These are phyloP conservation scores for Monascus ruber DNA, from an alignment of 2,329 filamentous ascomycete species.

Conservation along the genomic window DNA sequence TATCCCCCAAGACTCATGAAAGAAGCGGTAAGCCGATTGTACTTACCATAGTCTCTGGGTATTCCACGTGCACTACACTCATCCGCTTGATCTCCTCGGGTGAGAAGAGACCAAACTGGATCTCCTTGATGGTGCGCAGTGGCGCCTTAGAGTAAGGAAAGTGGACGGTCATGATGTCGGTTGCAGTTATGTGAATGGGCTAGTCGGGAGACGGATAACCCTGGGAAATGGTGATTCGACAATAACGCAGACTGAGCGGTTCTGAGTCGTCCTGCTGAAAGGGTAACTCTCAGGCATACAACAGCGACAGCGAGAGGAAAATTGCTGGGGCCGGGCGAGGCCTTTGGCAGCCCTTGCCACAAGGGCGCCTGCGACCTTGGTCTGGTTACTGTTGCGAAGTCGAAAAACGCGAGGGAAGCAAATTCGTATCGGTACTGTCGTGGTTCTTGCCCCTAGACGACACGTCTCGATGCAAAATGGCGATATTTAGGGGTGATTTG, in stretches of 20 bases:
- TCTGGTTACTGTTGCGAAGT: constrained; percentile 24
- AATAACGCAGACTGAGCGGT: no score
- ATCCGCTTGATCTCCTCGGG: constrained; percentile 99
- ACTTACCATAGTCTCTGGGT: constrained; percentile 88
- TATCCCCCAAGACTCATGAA: constrained; percentile 1
- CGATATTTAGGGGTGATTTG: constrained; percentile 28
- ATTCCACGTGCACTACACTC: constrained; percentile 92
- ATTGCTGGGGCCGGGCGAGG: constrained; percentile 27
- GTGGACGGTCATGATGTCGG: constrained; percentile 68
- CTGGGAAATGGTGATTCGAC: no score
- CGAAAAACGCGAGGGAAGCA: constrained; percentile 17
- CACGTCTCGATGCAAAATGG: constrained; percentile 31
- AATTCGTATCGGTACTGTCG: constrained; percentile 15
- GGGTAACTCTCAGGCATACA: constrained; percentile 4
- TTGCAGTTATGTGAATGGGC: constrained; percentile 12
- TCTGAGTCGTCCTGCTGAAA: no score
- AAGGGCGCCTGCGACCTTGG: constrained; percentile 33
- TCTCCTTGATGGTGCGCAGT: constrained; percentile 95
- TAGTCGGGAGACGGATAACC: constrained; percentile 7
- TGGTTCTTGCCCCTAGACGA: constrained; percentile 15
- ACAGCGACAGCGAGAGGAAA: constrained; percentile 20
- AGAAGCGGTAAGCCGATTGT: constrained; percentile 6
- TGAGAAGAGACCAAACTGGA: constrained; percentile 95
- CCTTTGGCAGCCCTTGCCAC: constrained; percentile 38
- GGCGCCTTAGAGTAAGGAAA: constrained; percentile 90